Evolutionary conservation across 805 yeast genomes (phyloP).

Genomic region (Teunomyces panamensis): DNA sequence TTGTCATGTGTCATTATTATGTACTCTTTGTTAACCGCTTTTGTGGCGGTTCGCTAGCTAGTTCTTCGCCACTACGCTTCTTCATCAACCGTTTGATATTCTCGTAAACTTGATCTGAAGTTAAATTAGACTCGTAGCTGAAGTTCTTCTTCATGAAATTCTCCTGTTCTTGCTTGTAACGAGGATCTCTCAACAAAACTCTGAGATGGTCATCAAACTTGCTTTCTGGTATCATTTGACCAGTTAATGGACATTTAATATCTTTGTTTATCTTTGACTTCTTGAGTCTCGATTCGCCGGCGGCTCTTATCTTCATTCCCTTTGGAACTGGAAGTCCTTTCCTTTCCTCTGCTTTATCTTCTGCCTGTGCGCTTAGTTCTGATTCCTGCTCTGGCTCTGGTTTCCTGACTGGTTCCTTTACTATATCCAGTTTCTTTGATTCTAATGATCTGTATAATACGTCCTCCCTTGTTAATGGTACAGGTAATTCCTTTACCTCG

Average conservation of each 20-base stretch:
- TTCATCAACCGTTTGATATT: conserved; percentile 45
- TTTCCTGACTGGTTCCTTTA: conserved; percentile 26
- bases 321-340: conserved; percentile 24
- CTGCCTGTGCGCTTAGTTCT: conserved; percentile 8
- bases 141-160: conserved; percentile 58
- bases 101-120: conserved; percentile 57
- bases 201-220: conserved; percentile 71
- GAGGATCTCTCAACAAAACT: conserved; percentile 71
- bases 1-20: conserved; percentile 5
- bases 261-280: conserved; percentile 22
- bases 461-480: conserved; percentile 56
- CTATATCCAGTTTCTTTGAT: conserved; percentile 39
- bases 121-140: conserved; percentile 44
- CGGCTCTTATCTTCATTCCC: conserved; percentile 65
- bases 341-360: conserved; percentile 1
- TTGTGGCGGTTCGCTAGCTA: neutral
- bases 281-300: conserved; percentile 64
- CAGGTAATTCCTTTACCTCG: conserved; percentile 51
- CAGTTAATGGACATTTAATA: conserved; percentile 79
- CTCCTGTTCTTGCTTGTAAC: conserved; percentile 65
- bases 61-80: conserved; percentile 9
- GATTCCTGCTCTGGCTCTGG: conserved; percentile 15
- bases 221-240: conserved; percentile 63
- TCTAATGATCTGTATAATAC: conserved; percentile 61
- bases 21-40: neutral